Evolutionary conservation across 305 asterid genomes (phyloP), one percentile per base, ranked within the genome.

Genomic region (Solanum hybrid): DNA sequence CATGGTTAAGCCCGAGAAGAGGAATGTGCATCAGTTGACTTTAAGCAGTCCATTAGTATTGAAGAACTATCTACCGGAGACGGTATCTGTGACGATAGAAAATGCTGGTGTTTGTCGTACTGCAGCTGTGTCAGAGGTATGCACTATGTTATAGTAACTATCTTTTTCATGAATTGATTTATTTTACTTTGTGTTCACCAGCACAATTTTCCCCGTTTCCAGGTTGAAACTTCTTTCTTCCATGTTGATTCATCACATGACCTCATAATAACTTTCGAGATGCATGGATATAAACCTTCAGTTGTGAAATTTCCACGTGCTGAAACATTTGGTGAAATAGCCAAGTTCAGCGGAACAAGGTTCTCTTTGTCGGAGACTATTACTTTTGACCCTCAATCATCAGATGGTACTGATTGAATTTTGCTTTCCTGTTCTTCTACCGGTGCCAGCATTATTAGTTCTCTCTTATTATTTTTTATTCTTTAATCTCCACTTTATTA

Each of bases 181-280:
- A 70, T 90, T 90, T 89, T 76, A 79, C 72, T 86, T 90, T 93
- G 86, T 87, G 90, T 51, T 90, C 78, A 8, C 38, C 36, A 86
- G 73, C 33, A 65, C 36, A 37, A 87, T 89, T 37, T 78, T 51
- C 34, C 22, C 70, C 8, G 76, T 82, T 95, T 95, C 94, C 99
- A 97, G 99, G 98, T 96, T 92, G 98, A 97, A 93, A 96, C 96
- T 92, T 95, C 96, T 90, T 94, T 97, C 94, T 94, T 93, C 92
- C 98, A 96, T 90, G 91, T 97, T 85, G 99, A 97, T 94, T 94
- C 98, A 89, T 96, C 98, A 3, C 98, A 96, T 89, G 99, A 97
- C 94, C 93, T 97, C 94, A 92, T 95, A 37, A 89, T 96, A 79
- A 93, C 94, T 90, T 93, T 96, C 92, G 93, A 92, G 91, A 92